Evolutionary conservation across 495 filamentous ascomycete species (phyloP).

Genomic region (Neurospora terricola): DNA sequence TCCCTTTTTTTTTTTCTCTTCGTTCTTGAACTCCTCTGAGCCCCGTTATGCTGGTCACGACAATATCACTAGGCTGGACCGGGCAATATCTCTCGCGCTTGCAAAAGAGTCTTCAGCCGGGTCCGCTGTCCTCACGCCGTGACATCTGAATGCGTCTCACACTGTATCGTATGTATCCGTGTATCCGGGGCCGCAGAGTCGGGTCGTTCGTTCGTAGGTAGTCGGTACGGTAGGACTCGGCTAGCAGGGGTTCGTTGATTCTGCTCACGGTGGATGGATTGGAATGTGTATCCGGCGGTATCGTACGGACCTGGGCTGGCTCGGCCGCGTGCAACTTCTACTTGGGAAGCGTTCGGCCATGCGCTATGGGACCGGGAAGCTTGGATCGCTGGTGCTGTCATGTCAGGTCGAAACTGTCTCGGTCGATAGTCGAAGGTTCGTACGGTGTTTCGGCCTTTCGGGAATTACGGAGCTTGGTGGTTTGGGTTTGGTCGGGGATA

Average conservation of each 20-base stretch:
- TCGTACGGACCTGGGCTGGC: too few species aligned
- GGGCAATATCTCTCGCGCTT: not conserved
- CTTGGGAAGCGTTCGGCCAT: too few species aligned
- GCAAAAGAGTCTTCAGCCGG: not conserved
- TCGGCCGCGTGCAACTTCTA: too few species aligned
- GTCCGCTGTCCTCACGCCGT: not conserved
- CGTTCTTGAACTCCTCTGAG: not conserved
- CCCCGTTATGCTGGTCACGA: not conserved
- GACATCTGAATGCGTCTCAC: not conserved
- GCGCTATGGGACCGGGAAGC: too few species aligned
- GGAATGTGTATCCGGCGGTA: too few species aligned
- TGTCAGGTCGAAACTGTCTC: too few species aligned
- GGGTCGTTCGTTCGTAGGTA: too few species aligned
- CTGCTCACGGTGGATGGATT: too few species aligned
- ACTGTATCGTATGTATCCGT: not conserved
- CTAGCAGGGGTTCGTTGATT: too few species aligned
- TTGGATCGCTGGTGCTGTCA: too few species aligned
- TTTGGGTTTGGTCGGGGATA: not conserved
- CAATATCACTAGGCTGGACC: not conserved
- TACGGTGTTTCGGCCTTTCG: not conserved
- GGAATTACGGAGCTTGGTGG: not conserved
- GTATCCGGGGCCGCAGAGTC: not conserved
- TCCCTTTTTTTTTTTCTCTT: not conserved
- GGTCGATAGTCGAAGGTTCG: not conserved
- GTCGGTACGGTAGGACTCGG: too few species aligned